These are phyloP conservation scores for Diaporthe longicolla DNA, from an alignment of 2,329 filamentous ascomycete species.

Conservation along the genomic window DNA sequence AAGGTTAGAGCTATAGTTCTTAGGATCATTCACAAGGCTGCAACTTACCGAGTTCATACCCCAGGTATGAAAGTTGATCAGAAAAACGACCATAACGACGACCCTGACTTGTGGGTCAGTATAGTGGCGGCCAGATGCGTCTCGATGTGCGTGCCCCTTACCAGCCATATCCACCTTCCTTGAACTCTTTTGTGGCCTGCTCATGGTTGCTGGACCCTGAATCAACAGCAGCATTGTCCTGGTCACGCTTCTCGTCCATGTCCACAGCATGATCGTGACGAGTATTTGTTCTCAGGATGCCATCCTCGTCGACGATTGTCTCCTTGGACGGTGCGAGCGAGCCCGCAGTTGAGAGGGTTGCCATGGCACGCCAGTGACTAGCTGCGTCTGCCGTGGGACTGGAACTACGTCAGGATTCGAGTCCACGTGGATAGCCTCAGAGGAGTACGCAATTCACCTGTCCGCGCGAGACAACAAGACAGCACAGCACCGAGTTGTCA, in stretches of 20 bases:
- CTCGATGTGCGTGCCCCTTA: constrained; percentile 46
- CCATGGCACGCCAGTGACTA: constrained; percentile 17
- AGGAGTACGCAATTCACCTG: not conserved
- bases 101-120: constrained; percentile 55
- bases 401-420: constrained; percentile 10
- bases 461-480: not conserved
- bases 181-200: constrained; percentile 52
- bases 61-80: constrained; percentile 81
- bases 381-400: not conserved
- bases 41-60: constrained; percentile 74
- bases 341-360: not conserved
- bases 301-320: not conserved
- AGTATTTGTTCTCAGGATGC: constrained; percentile 20
- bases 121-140: not conserved
- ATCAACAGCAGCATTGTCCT: constrained; percentile 39
- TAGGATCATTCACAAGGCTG: not conserved
- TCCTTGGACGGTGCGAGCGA: constrained; percentile 3
- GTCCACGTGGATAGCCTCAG: not conserved
- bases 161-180: constrained; percentile 74
- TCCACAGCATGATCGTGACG: constrained; percentile 12
- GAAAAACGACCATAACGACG: constrained; percentile 66
- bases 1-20: constrained; percentile 25
- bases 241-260: constrained; percentile 19
- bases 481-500: not conserved
- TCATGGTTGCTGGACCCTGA: constrained; percentile 46